A percentile compares a stretch with the other conserved stretches of the same genome.
These are phyloP conservation scores for Biancaea sappan DNA, from an alignment of 306 rosid species.

Conservation along the genomic window DNA sequence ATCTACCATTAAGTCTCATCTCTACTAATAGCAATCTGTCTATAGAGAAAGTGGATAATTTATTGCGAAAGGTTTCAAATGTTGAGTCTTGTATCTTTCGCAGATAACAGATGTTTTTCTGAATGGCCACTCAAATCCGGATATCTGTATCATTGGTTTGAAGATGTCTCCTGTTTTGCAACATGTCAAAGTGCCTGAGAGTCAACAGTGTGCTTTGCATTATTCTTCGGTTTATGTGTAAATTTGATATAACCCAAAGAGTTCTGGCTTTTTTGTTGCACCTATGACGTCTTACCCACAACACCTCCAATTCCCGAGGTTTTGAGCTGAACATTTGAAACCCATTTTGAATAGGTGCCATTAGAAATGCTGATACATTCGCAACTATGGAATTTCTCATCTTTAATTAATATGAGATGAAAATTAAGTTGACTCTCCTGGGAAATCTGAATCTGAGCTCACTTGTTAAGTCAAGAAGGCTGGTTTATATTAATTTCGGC, in stretches of 20 bases:
- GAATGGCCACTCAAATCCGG: constrained; percentile 72
- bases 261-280: background rate
- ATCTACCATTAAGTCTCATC: constrained; percentile 7
- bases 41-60: background rate
- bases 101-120: constrained; percentile 77
- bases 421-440: no score
- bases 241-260: background rate
- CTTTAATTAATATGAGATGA: no score
- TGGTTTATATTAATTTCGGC: no score
- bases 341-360: background rate
- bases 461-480: no score
- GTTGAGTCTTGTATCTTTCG: background rate
- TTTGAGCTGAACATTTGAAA: background rate
- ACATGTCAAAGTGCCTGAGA: constrained; percentile 43
- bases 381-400: background rate
- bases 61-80: background rate
- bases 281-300: background rate
- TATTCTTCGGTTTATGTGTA: constrained; percentile 34
- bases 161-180: constrained; percentile 56
- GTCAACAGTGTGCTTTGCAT: constrained; percentile 41
- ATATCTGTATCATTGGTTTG: constrained; percentile 67
- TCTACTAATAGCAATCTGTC: background rate
- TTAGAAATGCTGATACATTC: background rate
- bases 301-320: background rate
- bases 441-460: no score